Evolutionary conservation across 2,329 filamentous ascomycete genomes (phyloP), one percentile per base, ranked within the genome.

Genomic region (Alternaria consortialis): DNA sequence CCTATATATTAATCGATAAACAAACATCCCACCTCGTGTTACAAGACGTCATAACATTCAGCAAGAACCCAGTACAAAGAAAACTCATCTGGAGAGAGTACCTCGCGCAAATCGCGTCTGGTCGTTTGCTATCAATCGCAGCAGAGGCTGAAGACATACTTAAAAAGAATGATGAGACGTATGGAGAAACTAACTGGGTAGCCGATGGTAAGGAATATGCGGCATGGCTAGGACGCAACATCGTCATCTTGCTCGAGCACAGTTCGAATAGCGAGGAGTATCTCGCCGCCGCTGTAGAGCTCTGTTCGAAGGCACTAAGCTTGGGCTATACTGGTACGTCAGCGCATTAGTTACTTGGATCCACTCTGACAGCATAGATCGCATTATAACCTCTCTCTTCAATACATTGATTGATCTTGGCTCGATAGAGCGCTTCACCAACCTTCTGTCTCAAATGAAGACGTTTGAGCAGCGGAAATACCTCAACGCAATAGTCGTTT

Each of bases 221-320:
- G 12, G 79, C 79, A 31, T 97, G 93, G 93, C 77, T 97, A 39
- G 90, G 88, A 2, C 79, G 77, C 13, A 91, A 89, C 72, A 82
- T 95, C 51, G 81, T 77, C 34, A 62, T 73, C 17, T 77, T 85
- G 69, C 75, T 89, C 78, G 81, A 78, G 71, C 43, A 75, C 6
- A 58, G 69, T 12, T 67, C 76, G 64, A 32, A 64, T 57, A 68
- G 77, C 75, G 66, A 78, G 51, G 77, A 84, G 79, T 52, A 61
- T 29, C 17, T 50, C 7, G 29, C 44, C 6, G 68, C 71, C 31
- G 40, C 70, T 7, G 77, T 80, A 40, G 81, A 83, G 46, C 68
- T 89, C 7, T 78, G 82, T 20, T 82, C 86, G 4, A 89, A 90
- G 63, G 83, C 87, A 1, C 80, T 94, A 60, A 89, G 86, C 31